Conservation (phyloP, 176 grass and related monocot genomes). For the Melocanna baccifera region DNA sequence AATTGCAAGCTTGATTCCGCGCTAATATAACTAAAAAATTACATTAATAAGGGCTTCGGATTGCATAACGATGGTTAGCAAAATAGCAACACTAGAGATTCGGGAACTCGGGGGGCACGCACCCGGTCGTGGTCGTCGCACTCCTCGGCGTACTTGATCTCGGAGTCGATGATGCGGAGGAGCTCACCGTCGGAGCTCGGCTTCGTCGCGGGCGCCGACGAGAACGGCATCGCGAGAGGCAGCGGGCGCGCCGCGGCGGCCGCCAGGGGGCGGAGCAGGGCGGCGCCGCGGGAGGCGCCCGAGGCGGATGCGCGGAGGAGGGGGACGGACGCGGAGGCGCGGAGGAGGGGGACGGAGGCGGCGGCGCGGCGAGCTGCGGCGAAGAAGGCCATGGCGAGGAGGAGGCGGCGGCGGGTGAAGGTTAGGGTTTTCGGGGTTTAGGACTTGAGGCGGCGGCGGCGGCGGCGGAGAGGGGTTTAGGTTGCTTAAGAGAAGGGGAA, state of each 20-base stretch:
- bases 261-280: constrained; percentile 34
- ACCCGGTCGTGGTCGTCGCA: constrained; percentile 73
- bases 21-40: not conserved
- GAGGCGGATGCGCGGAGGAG: constrained; percentile 25
- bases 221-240: constrained; percentile 44
- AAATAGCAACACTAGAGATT: not conserved
- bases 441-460: not conserved
- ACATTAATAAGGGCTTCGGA: not conserved
- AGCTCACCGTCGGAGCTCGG: constrained; percentile 50
- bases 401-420: not conserved
- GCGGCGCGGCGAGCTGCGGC: constrained; percentile 10
- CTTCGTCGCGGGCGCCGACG: constrained; percentile 39
- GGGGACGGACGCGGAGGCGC: not conserved
- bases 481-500: not conserved
- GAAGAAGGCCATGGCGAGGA: not conserved
- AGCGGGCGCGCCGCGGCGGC: constrained; percentile 5
- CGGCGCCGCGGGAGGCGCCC: not conserved
- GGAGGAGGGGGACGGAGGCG: constrained; percentile 16
- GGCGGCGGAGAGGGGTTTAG: not conserved
- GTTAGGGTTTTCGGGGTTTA: not conserved
- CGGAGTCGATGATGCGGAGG: constrained; percentile 59
- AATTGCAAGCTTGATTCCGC: not conserved
- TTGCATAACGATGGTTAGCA: not conserved
- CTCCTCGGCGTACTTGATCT: constrained; percentile 79
- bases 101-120: not conserved